These are phyloP conservation scores for Lodderomyces jiufengensis DNA, from an alignment of 1,139 yeast species.

Conservation along the genomic window DNA sequence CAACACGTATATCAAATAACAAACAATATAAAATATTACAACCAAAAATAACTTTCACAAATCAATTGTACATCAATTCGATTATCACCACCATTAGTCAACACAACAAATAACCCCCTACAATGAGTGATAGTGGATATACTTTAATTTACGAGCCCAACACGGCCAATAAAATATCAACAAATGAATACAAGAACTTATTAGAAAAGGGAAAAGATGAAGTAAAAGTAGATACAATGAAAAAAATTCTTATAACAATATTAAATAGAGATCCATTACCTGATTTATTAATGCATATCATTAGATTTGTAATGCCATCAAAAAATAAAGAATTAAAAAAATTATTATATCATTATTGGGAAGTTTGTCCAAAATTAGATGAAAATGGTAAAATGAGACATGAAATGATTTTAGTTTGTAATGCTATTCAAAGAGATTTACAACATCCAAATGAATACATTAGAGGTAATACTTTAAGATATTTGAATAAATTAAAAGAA, in stretches of 20 bases:
- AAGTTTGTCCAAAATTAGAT: slow-evolving; percentile 90
- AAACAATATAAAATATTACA: neutral
- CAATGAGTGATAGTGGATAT: slow-evolving; percentile 55
- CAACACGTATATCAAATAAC: slow-evolving; percentile 2
- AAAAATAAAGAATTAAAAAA: slow-evolving; percentile 87
- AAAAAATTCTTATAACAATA: slow-evolving; percentile 78
- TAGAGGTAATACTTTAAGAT: slow-evolving; percentile 91
- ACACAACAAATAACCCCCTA: too few relatives aligned
- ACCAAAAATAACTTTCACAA: too few relatives aligned
- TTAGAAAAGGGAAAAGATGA: slow-evolving; percentile 91
- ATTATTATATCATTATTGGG: slow-evolving; percentile 95
- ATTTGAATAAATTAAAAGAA: slow-evolving; percentile 85
- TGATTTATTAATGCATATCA: slow-evolving; percentile 94
- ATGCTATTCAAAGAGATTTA: slow-evolving; percentile 94
- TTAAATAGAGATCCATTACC: slow-evolving; percentile 93
- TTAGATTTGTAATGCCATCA: slow-evolving; percentile 96
- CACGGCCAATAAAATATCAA: slow-evolving; percentile 67
- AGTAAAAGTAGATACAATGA: slow-evolving; percentile 86
- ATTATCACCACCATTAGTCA: too few relatives aligned
- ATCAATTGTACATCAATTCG: slow-evolving; percentile 3
- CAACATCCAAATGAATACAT: slow-evolving; percentile 98
- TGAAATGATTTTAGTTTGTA: slow-evolving; percentile 98
- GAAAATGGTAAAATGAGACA: slow-evolving; percentile 89
- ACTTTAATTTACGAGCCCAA: slow-evolving; percentile 75
- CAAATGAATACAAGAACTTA: slow-evolving; percentile 70